Evolutionary conservation across 2,329 filamentous ascomycete species (phyloP), one percentile per base, ranked within the genome.

Genomic region (Trichoderma asperellum): DNA sequence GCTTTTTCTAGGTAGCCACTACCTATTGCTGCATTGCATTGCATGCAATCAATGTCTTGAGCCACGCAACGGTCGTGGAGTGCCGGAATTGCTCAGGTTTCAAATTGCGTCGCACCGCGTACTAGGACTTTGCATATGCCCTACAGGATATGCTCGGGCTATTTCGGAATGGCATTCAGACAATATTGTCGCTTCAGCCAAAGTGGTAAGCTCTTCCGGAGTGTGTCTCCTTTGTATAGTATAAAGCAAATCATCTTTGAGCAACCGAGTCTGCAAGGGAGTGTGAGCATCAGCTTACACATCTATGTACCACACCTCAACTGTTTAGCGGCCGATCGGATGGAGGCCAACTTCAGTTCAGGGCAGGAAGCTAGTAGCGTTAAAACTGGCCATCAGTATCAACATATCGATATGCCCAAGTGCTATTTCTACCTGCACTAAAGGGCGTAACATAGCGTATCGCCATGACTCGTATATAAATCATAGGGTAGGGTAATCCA

Each of bases 81-180:
- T 21, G 24, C 34, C 7, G 12, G 52, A 57, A 65, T 65, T 65
- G 62, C 35, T 27, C 52, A 65, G 18, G 52, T 65, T 56, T 65
- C 52, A 47, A 5, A 6, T 34, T 32, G 29, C 35, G 62, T 40
- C 56, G 52, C 29, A 32, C 34, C 29, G n/a, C 34, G 43, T 27
- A 37, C 40, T 14, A 18, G 34, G 29, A 21, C n/a, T 14, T 63
- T 21, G 47, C 47, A 55, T 64, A n/a, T 32, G 4, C 34, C 34
- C 32, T 49, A 32, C 24, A 14, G 21, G 49, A 56, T 32, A 27
- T n/a, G 12, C 16, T 43, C 62, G 37, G 53, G 37, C 27, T 29
- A 66, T 49, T 11, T 66, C 53, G 62, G 62, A 43, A 32, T 16
- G 24, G 3, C 12, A n/a, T 32, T 35, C 27, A n/a, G 11, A 24